These are phyloP conservation scores for Dactylellina leptospora DNA, from an alignment of 2,329 filamentous ascomycete genomes.

Conservation along the genomic window DNA sequence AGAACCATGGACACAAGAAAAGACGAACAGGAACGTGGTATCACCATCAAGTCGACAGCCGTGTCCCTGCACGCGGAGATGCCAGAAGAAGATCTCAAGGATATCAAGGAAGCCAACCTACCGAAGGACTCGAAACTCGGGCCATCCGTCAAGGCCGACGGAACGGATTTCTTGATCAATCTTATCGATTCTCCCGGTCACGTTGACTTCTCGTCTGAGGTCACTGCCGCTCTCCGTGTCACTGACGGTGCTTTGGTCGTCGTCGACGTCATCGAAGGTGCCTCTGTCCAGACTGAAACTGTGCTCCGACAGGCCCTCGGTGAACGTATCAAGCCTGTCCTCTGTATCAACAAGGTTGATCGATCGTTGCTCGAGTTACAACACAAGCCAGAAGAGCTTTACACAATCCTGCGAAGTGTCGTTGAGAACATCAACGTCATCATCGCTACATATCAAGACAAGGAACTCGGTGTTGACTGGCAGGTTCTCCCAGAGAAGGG, in stretches of 20 bases:
- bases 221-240: slow-evolving; percentile 99
- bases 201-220: slow-evolving; percentile 99
- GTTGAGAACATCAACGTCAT: slow-evolving; percentile 99
- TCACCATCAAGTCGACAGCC: slow-evolving; percentile 99
- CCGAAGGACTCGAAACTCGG: slow-evolving; percentile 76
- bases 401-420: slow-evolving; percentile 99
- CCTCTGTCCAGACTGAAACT: slow-evolving; percentile 99
- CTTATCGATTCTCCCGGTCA: slow-evolving; percentile 99
- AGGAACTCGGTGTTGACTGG: slow-evolving; percentile 86
- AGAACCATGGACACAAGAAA: slow-evolving; percentile 96
- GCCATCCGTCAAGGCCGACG: slow-evolving; percentile 67
- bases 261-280: slow-evolving; percentile 99
- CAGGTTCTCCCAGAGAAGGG: slow-evolving; percentile 98
- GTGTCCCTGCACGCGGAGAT: slow-evolving; percentile 96
- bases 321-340: slow-evolving; percentile 99
- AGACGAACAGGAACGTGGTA: slow-evolving; percentile 99
- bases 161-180: slow-evolving; percentile 99
- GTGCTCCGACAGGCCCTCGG: slow-evolving; percentile 97
- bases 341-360: slow-evolving; percentile 99
- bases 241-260: slow-evolving; percentile 99
- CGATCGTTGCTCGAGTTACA: slow-evolving; percentile 99
- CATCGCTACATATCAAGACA: slow-evolving; percentile 99
- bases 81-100: slow-evolving; percentile 85
- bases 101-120: slow-evolving; percentile 91
- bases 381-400: slow-evolving; percentile 97